Evolutionary conservation across 2,329 filamentous ascomycete species (phyloP), one percentile per base, ranked within the genome.

Genomic region (Pleomassaria siparia): DNA sequence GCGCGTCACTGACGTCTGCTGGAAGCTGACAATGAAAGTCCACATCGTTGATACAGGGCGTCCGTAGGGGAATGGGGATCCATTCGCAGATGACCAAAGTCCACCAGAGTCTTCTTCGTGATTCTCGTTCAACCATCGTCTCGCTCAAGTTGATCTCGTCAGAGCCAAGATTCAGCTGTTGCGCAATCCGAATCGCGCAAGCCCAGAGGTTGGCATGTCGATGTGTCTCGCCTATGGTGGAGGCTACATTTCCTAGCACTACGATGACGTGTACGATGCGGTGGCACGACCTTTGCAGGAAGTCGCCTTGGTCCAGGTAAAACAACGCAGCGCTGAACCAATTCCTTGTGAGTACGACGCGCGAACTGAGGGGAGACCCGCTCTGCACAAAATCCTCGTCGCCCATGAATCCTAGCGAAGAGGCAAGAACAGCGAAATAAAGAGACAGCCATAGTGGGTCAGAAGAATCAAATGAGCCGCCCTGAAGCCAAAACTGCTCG

Each of bases 141-240:
- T 54, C 48, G 21, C 28, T 22, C 10, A 43, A 28, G 29, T 51
- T 44, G 1, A 30, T 21, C 10, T 32, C 21, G 15, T 54, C 51
- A 1, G 46, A 49, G 4, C 51, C 51, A 20, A 54, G 29, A 12
- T 47, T 45, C 10, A 51, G 49, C 25, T 54, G 43, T 25, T 54
- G 39, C 8, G 49, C 48, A 24, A 54, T 40, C 12, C 51, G 51
- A 16, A 54, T 41, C 2, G 48, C 51, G 4, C 35, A 40, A 9
- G 48, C 51, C 51, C 49, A 51, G 13, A 54, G 21, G 39, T 54
- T 54, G 8, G 45, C 41, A 40, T 54, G 51, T n/a, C 51, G 49
- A 39, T 44, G 33, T 2, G 51, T 51, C 25, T 54, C 51, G 7
- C 51, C 51, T 15, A 51, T 49, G 13, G 41, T 54, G 2, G 48